These are phyloP conservation scores for Usnea hakonensis DNA, from an alignment of 495 filamentous ascomycete genomes.

Conservation along the genomic window DNA sequence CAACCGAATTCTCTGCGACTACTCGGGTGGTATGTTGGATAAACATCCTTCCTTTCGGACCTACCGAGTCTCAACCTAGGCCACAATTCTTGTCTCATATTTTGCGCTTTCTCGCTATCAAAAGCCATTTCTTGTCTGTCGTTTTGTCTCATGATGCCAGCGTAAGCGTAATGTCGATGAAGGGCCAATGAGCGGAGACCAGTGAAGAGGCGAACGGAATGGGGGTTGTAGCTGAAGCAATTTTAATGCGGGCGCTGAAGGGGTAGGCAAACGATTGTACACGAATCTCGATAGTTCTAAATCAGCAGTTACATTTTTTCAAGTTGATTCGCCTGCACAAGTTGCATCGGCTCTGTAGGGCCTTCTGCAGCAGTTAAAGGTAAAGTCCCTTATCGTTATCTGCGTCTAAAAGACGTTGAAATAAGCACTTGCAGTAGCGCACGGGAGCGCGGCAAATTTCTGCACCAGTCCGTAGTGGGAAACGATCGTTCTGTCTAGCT, in stretches of 20 bases:
- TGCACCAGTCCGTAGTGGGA: not conserved
- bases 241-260: not conserved
- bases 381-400: too few relatives aligned
- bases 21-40: conserved; percentile 12
- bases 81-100: not conserved
- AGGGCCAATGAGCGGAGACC: not conserved
- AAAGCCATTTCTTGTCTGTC: conserved; percentile 8
- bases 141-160: not conserved
- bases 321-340: too few relatives aligned
- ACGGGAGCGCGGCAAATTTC: not conserved
- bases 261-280: conserved; percentile 6
- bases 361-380: too few relatives aligned
- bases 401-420: conserved; percentile 2
- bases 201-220: not conserved
- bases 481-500: not conserved
- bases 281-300: conserved; percentile 11
- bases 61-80: not conserved
- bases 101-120: conserved; percentile 14
- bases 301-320: not conserved
- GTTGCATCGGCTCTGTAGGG: too few relatives aligned
- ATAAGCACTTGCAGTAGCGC: conserved; percentile 2
- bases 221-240: not conserved
- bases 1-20: conserved; percentile 4
- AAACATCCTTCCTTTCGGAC: conserved; percentile 9
- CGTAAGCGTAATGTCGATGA: conserved; percentile 14